phyloP scores from a whole-genome alignment of 768 basidiomycete genomes.

The Fomitopsis serialis region DNA sequence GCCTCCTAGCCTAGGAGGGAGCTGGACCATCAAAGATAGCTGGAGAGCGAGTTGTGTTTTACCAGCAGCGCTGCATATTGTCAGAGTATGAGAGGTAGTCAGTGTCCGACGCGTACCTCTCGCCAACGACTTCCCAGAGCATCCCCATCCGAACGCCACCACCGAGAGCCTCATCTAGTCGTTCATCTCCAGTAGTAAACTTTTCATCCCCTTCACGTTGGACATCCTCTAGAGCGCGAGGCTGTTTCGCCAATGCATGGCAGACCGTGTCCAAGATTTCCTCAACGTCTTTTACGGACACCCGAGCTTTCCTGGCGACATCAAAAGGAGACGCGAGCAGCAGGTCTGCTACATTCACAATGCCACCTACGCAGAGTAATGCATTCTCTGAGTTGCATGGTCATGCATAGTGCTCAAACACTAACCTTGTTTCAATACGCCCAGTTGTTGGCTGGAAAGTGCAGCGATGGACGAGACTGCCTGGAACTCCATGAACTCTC shows the following conservation, averaged over 20 bases:
- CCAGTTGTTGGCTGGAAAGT: constrained; percentile 28
- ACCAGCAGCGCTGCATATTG: constrained; percentile 69
- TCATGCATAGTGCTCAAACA: background rate
- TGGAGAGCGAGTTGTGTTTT: constrained; percentile 93
- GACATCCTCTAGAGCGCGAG: constrained; percentile 37
- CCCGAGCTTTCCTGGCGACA: constrained; percentile 50
- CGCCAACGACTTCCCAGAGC: constrained; percentile 85
- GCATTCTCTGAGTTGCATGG: constrained; percentile 1
- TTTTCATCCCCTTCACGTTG: constrained; percentile 34
- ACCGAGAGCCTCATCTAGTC: constrained; percentile 64
- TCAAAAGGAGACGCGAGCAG: constrained; percentile 45
- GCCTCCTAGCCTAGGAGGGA: constrained; percentile 52
- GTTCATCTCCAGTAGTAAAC: constrained; percentile 70
- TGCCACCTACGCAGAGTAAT: constrained; percentile 5
- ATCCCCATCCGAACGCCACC: constrained; percentile 78
- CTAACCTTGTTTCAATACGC: constrained; percentile 33
- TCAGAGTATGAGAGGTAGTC: background rate
- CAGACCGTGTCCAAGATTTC: constrained; percentile 47
- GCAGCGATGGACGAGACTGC: constrained; percentile 11
- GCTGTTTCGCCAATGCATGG: constrained; percentile 32
- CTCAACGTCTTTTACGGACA: constrained; percentile 44
- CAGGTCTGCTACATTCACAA: constrained; percentile 33
- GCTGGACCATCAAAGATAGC: constrained; percentile 72
- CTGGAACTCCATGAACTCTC: constrained; percentile 13
- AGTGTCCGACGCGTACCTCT: constrained; percentile 53